Evolutionary conservation across 73 alveolate genomes (phyloP).

Genomic region (Paramecium octaurelia): DNA sequence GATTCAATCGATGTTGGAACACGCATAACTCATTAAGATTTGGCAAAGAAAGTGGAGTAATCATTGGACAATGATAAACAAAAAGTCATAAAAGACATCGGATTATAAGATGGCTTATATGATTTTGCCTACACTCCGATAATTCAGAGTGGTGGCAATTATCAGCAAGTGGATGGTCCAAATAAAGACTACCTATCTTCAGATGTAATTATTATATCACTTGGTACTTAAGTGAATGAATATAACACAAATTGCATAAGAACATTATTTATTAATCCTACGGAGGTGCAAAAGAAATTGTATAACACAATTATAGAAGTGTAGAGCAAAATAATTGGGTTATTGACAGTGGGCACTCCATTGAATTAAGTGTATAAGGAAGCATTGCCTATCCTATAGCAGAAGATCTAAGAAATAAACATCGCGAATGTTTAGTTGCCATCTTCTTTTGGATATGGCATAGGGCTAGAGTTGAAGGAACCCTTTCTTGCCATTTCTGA

Average conservation of each 20-base stretch:
- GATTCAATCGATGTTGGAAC: conserved; percentile 46
- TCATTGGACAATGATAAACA: conserved; percentile 26
- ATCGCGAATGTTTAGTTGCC: background rate
- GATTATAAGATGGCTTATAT: conserved; percentile 33
- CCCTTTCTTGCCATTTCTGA: conserved; percentile 64
- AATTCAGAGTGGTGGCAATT: conserved; percentile 58
- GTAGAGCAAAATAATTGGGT: conserved; percentile 59
- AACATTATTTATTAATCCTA: conserved; percentile 89
- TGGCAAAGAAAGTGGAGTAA: conserved; percentile 58
- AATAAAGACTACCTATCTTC: conserved; percentile 74
- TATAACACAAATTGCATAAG: conserved; percentile 84
- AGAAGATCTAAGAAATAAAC: conserved; percentile 45
- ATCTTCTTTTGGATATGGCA: conserved; percentile 51
- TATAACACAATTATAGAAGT: conserved; percentile 77
- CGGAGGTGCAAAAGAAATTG: conserved; percentile 76
- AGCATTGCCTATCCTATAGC: conserved; percentile 15
- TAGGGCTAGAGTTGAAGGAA: conserved; percentile 57
- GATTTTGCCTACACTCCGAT: conserved; percentile 61
- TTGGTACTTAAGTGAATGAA: conserved; percentile 87
- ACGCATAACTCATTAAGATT: conserved; percentile 16
- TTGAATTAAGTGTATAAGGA: conserved; percentile 62
- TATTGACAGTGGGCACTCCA: conserved; percentile 57
- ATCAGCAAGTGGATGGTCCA: conserved; percentile 63
- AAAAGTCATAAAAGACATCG: conserved; percentile 46
- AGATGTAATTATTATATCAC: conserved; percentile 79